Evolutionary conservation across 2,329 filamentous ascomycete genomes (phyloP), one percentile per base, ranked within the genome.

Genomic region (Alternaria conjuncta): DNA sequence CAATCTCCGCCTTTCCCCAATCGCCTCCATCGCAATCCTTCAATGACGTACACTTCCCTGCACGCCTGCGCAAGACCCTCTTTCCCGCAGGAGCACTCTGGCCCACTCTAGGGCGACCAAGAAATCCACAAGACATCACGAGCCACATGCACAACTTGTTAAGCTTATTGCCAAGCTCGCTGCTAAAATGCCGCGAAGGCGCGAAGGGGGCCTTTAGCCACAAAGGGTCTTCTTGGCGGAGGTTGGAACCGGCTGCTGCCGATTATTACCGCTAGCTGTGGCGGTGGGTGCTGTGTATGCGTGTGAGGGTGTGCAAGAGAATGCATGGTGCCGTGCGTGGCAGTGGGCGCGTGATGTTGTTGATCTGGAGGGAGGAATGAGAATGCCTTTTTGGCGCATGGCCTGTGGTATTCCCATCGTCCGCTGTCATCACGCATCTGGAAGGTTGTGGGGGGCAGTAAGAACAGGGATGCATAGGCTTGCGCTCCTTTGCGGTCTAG

Each of bases 111-210:
- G 18, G 32, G 20, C 20, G 28, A 36, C 28, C 28, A 32, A 51
- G 49, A 51, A 51, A 23, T 51, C 49, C 28, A n/a, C 26, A 32
- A 21, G 8, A 26, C 49, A 51, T 32, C 49, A 51, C 28, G 49
- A 51, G 49, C 49, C 49, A 51, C 49, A 51, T 36, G 28, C 49
- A 51, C 49, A 36, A 51, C 49, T 51, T 36, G 26, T 51, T 51
- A 51, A 51, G 49, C 49, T 51, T 51, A 51, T 51, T 36, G 49
- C 49, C 49, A 51, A 51, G 49, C 49, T 32, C 12, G 28, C 49
- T 36, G 49, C 20, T 23, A 41, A 41, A n/a, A 20, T 36, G 28
- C 18, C 49, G 20, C 49, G 30, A 36, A n/a, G 32, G 13, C 5
- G 13, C 30, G 30, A 36, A 15, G 30, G 20, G 20, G 13, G 49